Percentiles rank a stretch among this genome's conserved stretches.
Conservation (phyloP, 2,329 filamentous ascomycete genomes). For the Microsporum audouinii region DNA sequence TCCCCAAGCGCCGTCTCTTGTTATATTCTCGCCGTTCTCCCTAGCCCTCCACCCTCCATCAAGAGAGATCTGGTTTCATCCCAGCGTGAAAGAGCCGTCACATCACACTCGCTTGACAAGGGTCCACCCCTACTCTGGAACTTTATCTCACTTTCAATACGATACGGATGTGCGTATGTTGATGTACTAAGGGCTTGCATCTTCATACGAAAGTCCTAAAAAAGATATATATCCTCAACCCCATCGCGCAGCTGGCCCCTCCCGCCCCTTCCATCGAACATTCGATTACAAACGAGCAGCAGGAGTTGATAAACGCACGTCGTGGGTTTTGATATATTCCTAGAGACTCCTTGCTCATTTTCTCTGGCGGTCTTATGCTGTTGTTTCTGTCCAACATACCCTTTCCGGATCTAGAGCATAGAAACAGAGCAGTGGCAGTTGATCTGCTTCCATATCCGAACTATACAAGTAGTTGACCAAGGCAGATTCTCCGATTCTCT, state of each 20-base stretch:
- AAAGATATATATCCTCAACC: constrained; percentile 6
- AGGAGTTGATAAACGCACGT: not conserved
- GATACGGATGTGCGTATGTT: constrained; percentile 1
- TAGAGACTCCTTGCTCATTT: not conserved
- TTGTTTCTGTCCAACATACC: not conserved
- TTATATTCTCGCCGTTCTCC: not conserved
- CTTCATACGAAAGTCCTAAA: constrained; percentile 4
- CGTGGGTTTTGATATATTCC: constrained; percentile 1
- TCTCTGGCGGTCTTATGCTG: not conserved
- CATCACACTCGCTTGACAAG: constrained; percentile 6
- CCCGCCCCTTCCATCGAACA: constrained; percentile 5
- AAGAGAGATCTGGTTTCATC: constrained; percentile 1
- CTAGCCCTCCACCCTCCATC: not conserved
- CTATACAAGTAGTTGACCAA: not conserved
- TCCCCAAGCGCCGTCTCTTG: constrained; percentile 2
- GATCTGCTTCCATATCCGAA: not conserved
- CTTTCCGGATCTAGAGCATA: not conserved
- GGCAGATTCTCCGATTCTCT: not conserved
- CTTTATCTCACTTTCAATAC: constrained; percentile 4
- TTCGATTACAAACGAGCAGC: not conserved
- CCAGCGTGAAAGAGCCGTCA: constrained; percentile 2
- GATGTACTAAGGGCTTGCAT: not conserved
- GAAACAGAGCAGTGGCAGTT: not conserved
- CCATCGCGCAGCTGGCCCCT: constrained; percentile 4
- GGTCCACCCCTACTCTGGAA: not conserved